phyloP scores from a whole-genome alignment of 768 basidiomycete species.

The Russula olivacea region DNA sequence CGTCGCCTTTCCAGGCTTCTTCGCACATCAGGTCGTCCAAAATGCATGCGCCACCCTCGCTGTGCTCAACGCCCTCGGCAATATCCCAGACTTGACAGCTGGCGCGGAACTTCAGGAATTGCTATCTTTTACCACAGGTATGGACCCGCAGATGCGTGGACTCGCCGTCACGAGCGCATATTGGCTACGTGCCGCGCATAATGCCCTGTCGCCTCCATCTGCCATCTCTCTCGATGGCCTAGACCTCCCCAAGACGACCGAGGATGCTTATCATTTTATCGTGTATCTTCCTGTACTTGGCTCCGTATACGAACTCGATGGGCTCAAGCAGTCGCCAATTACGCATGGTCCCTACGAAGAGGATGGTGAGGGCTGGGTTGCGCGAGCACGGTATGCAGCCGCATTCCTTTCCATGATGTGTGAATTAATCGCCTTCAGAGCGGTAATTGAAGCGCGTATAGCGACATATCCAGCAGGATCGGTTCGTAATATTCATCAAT shows the following conservation, averaged over 20 bases:
- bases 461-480: constrained; percentile 84
- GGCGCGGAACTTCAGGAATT: constrained; percentile 70
- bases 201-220: constrained; percentile 85
- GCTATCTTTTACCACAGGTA: constrained; percentile 68
- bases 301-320: constrained; percentile 88
- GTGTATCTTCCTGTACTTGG: constrained; percentile 86
- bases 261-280: constrained; percentile 96
- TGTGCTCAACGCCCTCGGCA: constrained; percentile 85
- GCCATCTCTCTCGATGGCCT: constrained; percentile 85
- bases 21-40: constrained; percentile 91
- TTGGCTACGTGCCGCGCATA: constrained; percentile 82
- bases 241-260: constrained; percentile 52
- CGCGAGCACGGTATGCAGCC: constrained; percentile 58
- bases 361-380: constrained; percentile 75
- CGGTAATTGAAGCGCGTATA: constrained; percentile 84
- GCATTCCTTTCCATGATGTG: constrained; percentile 1
- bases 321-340: constrained; percentile 73
- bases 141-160: constrained; percentile 84
- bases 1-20: constrained; percentile 76
- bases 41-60: constrained; percentile 97
- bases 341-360: constrained; percentile 71
- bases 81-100: constrained; percentile 57
- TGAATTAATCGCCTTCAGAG: constrained; percentile 40
- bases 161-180: constrained; percentile 75
- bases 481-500: constrained; percentile 43